phyloP scores from a whole-genome alignment of 495 filamentous ascomycete species.

The Trichoderma gamsii region DNA sequence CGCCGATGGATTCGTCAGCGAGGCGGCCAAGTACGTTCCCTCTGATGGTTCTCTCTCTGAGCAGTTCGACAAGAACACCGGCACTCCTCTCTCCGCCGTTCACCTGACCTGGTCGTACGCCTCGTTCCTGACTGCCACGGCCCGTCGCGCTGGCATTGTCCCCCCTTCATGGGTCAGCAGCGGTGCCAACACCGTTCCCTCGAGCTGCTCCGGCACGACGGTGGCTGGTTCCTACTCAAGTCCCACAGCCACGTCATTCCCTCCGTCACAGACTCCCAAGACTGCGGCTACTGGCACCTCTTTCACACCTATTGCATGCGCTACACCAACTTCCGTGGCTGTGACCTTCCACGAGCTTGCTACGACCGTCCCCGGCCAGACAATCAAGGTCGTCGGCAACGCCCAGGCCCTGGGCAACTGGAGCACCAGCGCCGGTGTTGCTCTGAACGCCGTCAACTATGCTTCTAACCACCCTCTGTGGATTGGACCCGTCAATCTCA shows the following conservation, averaged over 20 bases:
- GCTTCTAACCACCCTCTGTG: constrained; percentile 52
- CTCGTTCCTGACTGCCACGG: constrained; percentile 54
- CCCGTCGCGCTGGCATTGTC: constrained; percentile 40
- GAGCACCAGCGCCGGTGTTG: constrained; percentile 44
- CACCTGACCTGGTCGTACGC: constrained; percentile 67
- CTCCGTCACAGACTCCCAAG: constrained; percentile 44
- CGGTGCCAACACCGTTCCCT: constrained; percentile 45
- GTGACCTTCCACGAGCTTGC: constrained; percentile 56
- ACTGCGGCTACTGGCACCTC: constrained; percentile 26
- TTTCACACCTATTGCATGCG: constrained; percentile 34
- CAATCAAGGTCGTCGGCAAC: constrained; percentile 53
- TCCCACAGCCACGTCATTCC: constrained; percentile 51
- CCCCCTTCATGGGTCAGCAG: constrained; percentile 50
- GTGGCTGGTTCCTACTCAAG: constrained; percentile 54
- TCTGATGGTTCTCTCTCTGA: constrained; percentile 53
- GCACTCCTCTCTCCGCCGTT: constrained; percentile 48
- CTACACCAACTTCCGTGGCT: constrained; percentile 41
- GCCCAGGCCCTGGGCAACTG: constrained; percentile 51
- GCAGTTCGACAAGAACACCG: constrained; percentile 51
- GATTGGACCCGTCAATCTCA: constrained; percentile 45
- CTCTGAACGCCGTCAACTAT: constrained; percentile 50
- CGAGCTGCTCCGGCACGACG: constrained; percentile 45
- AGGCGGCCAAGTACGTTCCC: constrained; percentile 44
- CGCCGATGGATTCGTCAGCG: constrained; percentile 56
- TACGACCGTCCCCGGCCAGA: constrained; percentile 52